A percentile compares a stretch with the other conserved stretches of the same genome.
These are phyloP conservation scores for Juglanconis juglandina DNA, from an alignment of 2,329 filamentous ascomycete genomes.

Conservation along the genomic window DNA sequence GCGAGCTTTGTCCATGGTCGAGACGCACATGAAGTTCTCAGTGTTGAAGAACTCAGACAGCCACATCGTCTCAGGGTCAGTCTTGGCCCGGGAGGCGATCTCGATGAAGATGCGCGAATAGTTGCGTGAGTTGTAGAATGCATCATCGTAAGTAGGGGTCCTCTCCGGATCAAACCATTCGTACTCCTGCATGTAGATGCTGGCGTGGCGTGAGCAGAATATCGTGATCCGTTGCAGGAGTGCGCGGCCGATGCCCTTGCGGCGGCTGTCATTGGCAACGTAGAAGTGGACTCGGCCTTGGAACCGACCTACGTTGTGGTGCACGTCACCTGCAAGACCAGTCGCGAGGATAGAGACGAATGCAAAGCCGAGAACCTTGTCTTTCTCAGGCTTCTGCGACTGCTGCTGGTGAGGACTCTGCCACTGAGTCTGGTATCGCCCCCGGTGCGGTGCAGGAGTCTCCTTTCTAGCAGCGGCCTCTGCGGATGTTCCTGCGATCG, in stretches of 20 bases:
- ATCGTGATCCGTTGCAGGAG: constrained; percentile 9
- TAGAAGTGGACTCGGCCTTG: constrained; percentile 13
- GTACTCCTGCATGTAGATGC: not conserved
- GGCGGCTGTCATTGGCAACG: constrained; percentile 10
- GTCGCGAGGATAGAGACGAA: constrained; percentile 3
- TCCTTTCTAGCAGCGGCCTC: not conserved
- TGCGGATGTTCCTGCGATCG: not conserved
- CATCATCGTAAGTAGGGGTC: not conserved
- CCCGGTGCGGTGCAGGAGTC: not conserved
- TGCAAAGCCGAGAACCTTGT: constrained; percentile 14
- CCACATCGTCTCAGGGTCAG: constrained; percentile 13
- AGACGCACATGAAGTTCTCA: constrained; percentile 5
- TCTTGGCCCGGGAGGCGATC: constrained; percentile 3
- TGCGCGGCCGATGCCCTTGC: constrained; percentile 12
- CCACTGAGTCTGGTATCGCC: not conserved
- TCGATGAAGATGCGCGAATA: constrained; percentile 15
- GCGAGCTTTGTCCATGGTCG: constrained; percentile 12
- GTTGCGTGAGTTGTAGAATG: constrained; percentile 1
- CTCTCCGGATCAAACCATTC: not conserved
- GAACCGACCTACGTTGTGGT: constrained; percentile 12
- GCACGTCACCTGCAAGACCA: constrained; percentile 9
- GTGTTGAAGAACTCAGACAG: constrained; percentile 2
- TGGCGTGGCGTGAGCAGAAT: constrained; percentile 6
- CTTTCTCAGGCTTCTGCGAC: not conserved
- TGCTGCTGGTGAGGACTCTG: not conserved